Base-by-base conservation (phyloP, 2,329 filamentous ascomycete species). In the Hymenotorrendiella dingleyae region DNA sequence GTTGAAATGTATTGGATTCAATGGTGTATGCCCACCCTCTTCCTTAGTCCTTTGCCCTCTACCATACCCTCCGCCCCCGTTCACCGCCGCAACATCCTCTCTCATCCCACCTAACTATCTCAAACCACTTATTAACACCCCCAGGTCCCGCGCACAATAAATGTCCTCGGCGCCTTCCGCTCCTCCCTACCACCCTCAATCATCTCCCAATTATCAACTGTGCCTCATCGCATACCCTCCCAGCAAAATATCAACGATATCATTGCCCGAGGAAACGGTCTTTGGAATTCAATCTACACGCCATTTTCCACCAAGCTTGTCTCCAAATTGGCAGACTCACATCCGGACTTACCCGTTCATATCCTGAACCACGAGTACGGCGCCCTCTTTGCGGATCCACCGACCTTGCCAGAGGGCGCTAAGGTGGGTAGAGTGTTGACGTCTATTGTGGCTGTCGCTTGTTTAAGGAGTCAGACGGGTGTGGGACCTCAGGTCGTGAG, bases 401-500 rank as follows among this genome's bases (percentile, higher is more conserved):
- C 71, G 0, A 56, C 54, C 3, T 63, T 64, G 11, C 57, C 66
- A 6, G 57, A 63, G 4, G 66, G 65, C 17, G 71, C 70, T 0
- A 74, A 71, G 14, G 75, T 86, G 0, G 87, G 87, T 0, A 66
- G 87, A 1, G 74, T 86, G 0, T 65, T 88, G 48, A 93, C 86
- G 0, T 84, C 78, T 41, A 63, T 93, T 10, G 72, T 89, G 4
- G 87, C 84, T 0, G 73, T 94, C 22, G 72, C 85, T 4, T 89
- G 85, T 56, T 62, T 94, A 61, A 67, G 87, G 3, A 76, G 86
- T 33, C 87, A 93, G 70, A 85, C 83, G 8, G 87, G 87, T 0
- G 87, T 93, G 0, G 87, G 80, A 0, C 87, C 86, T 1, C 87
- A 93, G 69, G 85, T 94, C 10, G 66, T 84, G 14, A 87, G 82